Evolutionary conservation across 2,329 filamentous ascomycete genomes (phyloP), one percentile per base, ranked within the genome.

Genomic region (Helotiales sp.): DNA sequence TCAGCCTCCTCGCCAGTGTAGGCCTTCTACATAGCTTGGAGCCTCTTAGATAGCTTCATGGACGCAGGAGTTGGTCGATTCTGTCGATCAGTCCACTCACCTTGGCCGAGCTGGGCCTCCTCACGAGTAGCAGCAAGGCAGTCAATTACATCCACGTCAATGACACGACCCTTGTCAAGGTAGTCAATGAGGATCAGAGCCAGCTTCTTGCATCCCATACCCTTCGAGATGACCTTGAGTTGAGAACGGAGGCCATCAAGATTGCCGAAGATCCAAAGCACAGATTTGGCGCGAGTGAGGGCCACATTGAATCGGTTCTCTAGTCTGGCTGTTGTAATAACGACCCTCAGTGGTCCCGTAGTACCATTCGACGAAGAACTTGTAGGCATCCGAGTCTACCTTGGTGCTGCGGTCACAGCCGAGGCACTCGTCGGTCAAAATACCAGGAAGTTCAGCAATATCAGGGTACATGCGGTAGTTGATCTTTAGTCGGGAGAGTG

Each of bases 381-480:
- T 30, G 43, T 47, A 59, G 6, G 22, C 43, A 26, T 61, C 40
- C 7, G 43, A 49, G 13, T 37, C 26, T n/a, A 57, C 59, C 24
- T 15, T 10, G 6, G 20, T 34, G 4, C 57, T 58, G 4, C 11
- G 13, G 26, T 40, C 17, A 55, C 43, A 55, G 3, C 34, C 62
- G 3, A 70, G 22, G 17, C 55, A 67, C 6, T 58, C 60, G 22
- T 70, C 68, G 5, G 24, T 61, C 7, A 66, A 6, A 0, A 60
- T 64, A 17, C 65, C 61, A 7, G 66, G 69, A 2, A 70, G 40
- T 1, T 47, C 13, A 10, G 65, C 62, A 24, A 71, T 64, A 13
- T 68, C 62, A 11, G 52, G 45, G 28, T 69, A 64, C 64, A 69
- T 66, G 6, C 65, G 40, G 11, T 69, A 71, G 22, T 69, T 69